Evolutionary conservation across 768 basidiomycete genomes (phyloP).

Genomic region (Kwoniella sp.): DNA sequence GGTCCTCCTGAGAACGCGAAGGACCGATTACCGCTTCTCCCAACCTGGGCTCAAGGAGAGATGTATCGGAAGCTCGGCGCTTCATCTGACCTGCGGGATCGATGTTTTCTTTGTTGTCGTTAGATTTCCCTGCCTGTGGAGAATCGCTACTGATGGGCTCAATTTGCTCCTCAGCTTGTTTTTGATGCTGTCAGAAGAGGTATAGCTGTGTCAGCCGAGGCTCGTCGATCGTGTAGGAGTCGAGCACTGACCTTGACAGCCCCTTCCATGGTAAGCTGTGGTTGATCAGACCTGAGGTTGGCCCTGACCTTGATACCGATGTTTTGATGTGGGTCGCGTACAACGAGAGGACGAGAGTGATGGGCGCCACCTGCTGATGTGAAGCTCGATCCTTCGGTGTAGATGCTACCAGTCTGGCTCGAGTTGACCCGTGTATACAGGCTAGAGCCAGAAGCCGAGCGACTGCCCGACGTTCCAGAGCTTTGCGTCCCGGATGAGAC

Average conservation of each 20-base stretch:
- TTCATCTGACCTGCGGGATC: slow-evolving; percentile 3
- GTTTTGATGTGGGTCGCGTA: slow-evolving; percentile 21
- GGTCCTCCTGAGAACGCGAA: slow-evolving; percentile 8
- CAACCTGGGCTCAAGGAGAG: slow-evolving; percentile 2
- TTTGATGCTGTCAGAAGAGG: no score
- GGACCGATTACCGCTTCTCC: slow-evolving; percentile 2
- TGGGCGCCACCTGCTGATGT: slow-evolving; percentile 5
- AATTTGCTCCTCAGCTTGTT: no score
- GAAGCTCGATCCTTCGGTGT: slow-evolving; percentile 13
- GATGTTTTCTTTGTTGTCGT: slow-evolving; percentile 9
- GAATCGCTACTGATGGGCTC: slow-evolving; percentile 3
- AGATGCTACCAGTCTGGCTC: background rate
- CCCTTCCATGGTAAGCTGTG: no score
- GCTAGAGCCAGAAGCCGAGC: slow-evolving; percentile 9
- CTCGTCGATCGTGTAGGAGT: no score
- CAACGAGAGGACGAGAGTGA: slow-evolving; percentile 9
- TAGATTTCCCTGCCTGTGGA: background rate
- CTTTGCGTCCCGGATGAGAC: slow-evolving; percentile 7
- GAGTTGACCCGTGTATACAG: background rate
- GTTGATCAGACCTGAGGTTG: no score
- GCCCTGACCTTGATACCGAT: slow-evolving; percentile 14
- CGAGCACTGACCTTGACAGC: no score
- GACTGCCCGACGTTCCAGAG: slow-evolving; percentile 1
- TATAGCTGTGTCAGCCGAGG: no score
- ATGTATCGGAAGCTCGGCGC: slow-evolving; percentile 10